Percentiles rank a stretch among this genome's conserved stretches.
phyloP scores from a whole-genome alignment of 2,329 filamentous ascomycete species.

The Verticillium zaregamsianum region DNA sequence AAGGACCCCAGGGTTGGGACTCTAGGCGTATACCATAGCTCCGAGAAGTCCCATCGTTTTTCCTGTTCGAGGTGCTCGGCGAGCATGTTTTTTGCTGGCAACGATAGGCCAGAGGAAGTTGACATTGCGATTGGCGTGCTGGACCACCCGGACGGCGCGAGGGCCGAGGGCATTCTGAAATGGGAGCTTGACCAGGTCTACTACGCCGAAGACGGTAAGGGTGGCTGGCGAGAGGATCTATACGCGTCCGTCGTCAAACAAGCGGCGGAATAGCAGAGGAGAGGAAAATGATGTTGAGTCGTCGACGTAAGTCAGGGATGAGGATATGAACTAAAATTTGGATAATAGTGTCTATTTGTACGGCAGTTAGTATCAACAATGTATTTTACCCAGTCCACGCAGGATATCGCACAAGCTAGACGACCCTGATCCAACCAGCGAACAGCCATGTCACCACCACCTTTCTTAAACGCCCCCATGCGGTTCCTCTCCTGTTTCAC shows the following conservation, averaged over 20 bases:
- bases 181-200: conserved; percentile 33
- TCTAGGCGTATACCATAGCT: conserved; percentile 37
- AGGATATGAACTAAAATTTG: too few relatives aligned
- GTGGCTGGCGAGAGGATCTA: conserved; percentile 35
- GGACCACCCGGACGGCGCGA: conserved; percentile 36
- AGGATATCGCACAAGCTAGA: too few relatives aligned
- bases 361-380: too few relatives aligned
- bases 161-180: conserved; percentile 37
- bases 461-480: too few relatives aligned
- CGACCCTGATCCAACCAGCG: too few relatives aligned
- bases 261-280: too few relatives aligned
- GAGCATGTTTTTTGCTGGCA: conserved; percentile 37
- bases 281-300: too few relatives aligned
- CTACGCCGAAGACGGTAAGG: conserved; percentile 28
- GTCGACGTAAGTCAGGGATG: too few relatives aligned
- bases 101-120: conserved; percentile 31
- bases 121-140: conserved; percentile 42
- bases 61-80: conserved; percentile 46
- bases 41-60: conserved; percentile 39
- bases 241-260: background rate
- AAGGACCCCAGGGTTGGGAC: conserved; percentile 36
- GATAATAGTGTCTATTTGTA: too few relatives aligned
- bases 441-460: too few relatives aligned
- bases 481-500: too few relatives aligned
- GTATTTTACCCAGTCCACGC: too few relatives aligned